phyloP scores from a whole-genome alignment of 495 filamentous ascomycete species.

The Aspergillus wentii region DNA sequence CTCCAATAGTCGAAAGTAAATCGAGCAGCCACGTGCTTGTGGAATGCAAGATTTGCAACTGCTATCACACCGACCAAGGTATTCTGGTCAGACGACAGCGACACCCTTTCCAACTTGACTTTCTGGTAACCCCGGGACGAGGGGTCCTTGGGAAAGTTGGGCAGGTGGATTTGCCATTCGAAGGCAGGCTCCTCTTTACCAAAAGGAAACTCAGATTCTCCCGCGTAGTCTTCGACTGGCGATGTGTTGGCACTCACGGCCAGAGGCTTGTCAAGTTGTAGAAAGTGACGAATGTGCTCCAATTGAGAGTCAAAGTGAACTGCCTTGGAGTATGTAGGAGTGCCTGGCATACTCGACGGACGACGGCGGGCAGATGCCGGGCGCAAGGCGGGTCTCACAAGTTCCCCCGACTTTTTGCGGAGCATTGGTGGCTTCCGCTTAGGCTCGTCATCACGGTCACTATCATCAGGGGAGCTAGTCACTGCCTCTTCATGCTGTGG shows the following conservation, averaged over 20 bases:
- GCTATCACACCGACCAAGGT: slow-evolving; percentile 75
- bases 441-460: slow-evolving; percentile 55
- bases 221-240: slow-evolving; percentile 79
- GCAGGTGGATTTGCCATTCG: slow-evolving; percentile 82
- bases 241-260: slow-evolving; percentile 96
- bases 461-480: slow-evolving; percentile 60
- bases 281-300: slow-evolving; percentile 92
- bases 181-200: slow-evolving; percentile 49
- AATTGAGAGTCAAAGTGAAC: slow-evolving; percentile 95
- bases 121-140: slow-evolving; percentile 57
- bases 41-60: slow-evolving; percentile 84
- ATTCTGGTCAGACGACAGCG: slow-evolving; percentile 81
- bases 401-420: slow-evolving; percentile 95
- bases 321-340: slow-evolving; percentile 88
- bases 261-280: slow-evolving; percentile 86
- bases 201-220: slow-evolving; percentile 85
- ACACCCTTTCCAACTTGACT: slow-evolving; percentile 76
- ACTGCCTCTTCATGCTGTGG: slow-evolving; percentile 49
- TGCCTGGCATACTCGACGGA: slow-evolving; percentile 95
- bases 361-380: slow-evolving; percentile 64
- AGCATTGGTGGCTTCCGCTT: slow-evolving; percentile 75
- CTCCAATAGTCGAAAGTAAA: slow-evolving; percentile 99
- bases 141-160: slow-evolving; percentile 75
- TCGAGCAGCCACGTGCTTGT: slow-evolving; percentile 80
- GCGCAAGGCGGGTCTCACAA: slow-evolving; percentile 88